Conservation (phyloP, 345 rosid genomes). For the Cochlearia excelsa region DNA sequence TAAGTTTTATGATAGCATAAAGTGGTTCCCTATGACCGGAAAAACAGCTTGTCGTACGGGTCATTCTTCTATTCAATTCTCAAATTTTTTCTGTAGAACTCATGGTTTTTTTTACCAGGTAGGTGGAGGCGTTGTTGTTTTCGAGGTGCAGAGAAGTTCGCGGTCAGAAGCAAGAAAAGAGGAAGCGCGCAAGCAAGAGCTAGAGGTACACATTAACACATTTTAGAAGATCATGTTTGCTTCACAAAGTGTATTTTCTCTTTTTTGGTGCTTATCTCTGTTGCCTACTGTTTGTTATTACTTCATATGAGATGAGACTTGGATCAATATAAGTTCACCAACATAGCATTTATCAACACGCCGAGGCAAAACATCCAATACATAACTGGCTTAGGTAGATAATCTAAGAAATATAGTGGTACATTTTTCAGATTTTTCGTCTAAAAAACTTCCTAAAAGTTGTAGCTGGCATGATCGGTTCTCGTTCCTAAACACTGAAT, state of each 20-base stretch:
- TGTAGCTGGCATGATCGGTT: too few species aligned
- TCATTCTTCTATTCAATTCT: constrained; percentile 2
- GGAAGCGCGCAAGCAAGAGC: constrained; percentile 51
- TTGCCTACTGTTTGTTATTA: constrained; percentile 1
- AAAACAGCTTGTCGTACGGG: not conserved
- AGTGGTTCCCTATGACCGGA: not conserved
- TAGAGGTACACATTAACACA: constrained; percentile 50
- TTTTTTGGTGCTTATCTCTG: not conserved
- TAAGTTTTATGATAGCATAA: not conserved
- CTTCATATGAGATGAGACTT: not conserved
- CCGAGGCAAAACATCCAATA: not conserved
- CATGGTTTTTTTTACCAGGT: constrained; percentile 45
- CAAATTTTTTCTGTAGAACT: constrained; percentile 9
- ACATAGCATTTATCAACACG: not conserved
- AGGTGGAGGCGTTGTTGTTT: constrained; percentile 70
- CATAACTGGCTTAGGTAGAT: not conserved
- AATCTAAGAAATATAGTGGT: too few species aligned
- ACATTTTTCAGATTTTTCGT: too few species aligned
- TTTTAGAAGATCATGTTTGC: not conserved
- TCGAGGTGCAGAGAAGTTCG: constrained; percentile 90
- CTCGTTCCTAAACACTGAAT: too few species aligned
- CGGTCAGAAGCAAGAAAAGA: constrained; percentile 50
- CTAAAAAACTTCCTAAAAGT: too few species aligned
- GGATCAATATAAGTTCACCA: not conserved
- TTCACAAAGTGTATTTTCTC: not conserved